Evolutionary conservation across 768 basidiomycete genomes (phyloP), one percentile per base, ranked within the genome.

Genomic region (Suillus brevipes): DNA sequence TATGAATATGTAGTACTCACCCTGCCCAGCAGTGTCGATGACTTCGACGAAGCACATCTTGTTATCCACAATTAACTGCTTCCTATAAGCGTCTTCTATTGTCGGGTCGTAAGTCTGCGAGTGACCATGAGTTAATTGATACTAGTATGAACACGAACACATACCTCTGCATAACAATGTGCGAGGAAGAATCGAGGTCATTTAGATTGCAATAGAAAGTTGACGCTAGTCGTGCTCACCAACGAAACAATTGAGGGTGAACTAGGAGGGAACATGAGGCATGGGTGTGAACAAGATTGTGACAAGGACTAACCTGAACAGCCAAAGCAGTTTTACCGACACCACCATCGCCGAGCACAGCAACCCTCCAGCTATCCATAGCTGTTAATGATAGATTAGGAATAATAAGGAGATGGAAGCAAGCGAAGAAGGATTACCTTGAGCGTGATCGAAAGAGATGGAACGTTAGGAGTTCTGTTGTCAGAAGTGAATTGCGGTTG

Each of bases 71-170:
- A 95, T 89, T 71, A 95, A 85, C 76, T 95, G 94, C 78, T 96
- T 97, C 72, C 95, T 87, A 80, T 98, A 97, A 67, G 95, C 95
- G 77, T 97, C 95, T 80, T 98, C 95, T 87, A 98, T 98, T 71
- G 95, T 98, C 64, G 95, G 95, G 81, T 98, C 95, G 78, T 98
- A 98, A 61, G 94, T 94, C 94, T 97, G 69, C 64, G 47, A 4
- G 34, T 61, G 62, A 66, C 56, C 43, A 58, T 68, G 37, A 60
- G 52, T 69, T 34, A 65, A 64, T 47, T 36, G 36, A 28, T 50
- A 7, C 18, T 66, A 69, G 53, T 73, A 60, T 55, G 64, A 36
- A 62, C 60, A 25, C 10, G 37, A 49, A 52, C 45, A 71, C 81
- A 59, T 64, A 89, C 90, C 82, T 91, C 89, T 91, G 74, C 3